Conservation (phyloP, 805 yeast genomes). For the Starmera amethionina region DNA sequence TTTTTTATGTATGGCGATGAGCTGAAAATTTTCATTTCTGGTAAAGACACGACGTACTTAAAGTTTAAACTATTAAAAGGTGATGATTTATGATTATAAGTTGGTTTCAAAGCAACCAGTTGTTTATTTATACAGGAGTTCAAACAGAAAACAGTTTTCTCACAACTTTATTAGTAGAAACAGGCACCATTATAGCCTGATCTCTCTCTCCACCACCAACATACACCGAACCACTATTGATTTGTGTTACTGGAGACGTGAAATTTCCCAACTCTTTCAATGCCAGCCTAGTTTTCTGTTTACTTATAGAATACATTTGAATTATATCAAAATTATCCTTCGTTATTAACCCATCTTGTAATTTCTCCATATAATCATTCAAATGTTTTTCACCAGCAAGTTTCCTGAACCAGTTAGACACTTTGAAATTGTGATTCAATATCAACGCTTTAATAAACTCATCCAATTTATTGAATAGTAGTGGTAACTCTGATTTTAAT, state of each 20-base stretch:
- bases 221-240: background rate
- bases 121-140: background rate
- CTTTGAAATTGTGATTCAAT: slow-evolving; percentile 12
- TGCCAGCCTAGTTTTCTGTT: slow-evolving; percentile 19
- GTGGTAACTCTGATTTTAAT: slow-evolving; percentile 22
- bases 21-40: background rate
- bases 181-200: background rate
- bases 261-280: slow-evolving; percentile 18
- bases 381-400: slow-evolving; percentile 21
- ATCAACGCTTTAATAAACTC: slow-evolving; percentile 11
- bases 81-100: too few species aligned
- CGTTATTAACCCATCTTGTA: slow-evolving; percentile 7
- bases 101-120: background rate
- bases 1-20: background rate
- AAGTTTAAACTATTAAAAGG: too few species aligned
- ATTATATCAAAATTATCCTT: slow-evolving; percentile 28
- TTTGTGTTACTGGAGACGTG: too few species aligned
- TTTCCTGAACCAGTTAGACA: slow-evolving; percentile 20
- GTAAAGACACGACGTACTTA: too few species aligned
- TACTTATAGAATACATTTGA: slow-evolving; percentile 21
- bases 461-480: slow-evolving; percentile 9
- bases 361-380: slow-evolving; percentile 15
- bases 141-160: slow-evolving; percentile 19
- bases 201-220: too few species aligned
- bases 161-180: slow-evolving; percentile 14